Conservation (phyloP, 2,329 filamentous ascomycete genomes). For the Pseudogymnoascus destructans region DNA sequence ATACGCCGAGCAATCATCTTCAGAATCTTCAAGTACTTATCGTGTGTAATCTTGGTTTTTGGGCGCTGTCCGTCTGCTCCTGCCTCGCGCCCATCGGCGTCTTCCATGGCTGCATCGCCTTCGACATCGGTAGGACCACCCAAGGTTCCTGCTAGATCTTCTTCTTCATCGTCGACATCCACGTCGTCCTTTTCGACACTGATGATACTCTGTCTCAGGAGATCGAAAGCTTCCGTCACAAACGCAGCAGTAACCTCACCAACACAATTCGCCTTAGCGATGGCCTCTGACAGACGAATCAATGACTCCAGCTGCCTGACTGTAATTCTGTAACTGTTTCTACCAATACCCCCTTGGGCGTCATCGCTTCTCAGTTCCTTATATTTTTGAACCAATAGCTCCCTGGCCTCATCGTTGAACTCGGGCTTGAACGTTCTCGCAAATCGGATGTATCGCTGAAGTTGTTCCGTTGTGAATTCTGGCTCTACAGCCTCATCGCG, state of each 20-base stretch:
- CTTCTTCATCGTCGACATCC: slow-evolving; percentile 74
- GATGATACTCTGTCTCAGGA: slow-evolving; percentile 89
- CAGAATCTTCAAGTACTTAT: slow-evolving; percentile 85
- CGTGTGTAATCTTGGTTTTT: slow-evolving; percentile 85
- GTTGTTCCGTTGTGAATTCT: slow-evolving; percentile 89
- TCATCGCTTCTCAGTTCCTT: slow-evolving; percentile 91
- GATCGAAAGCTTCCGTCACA: slow-evolving; percentile 82
- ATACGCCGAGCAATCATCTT: slow-evolving; percentile 74
- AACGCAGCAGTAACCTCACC: slow-evolving; percentile 76
- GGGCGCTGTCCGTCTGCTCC: slow-evolving; percentile 34
- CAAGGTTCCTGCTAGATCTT: slow-evolving; percentile 36
- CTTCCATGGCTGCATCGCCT: slow-evolving; percentile 40
- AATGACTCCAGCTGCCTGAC: slow-evolving; percentile 91
- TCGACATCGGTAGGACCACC: slow-evolving; percentile 33
- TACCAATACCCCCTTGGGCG: slow-evolving; percentile 81
- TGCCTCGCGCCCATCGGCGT: slow-evolving; percentile 29
- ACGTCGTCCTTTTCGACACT: slow-evolving; percentile 96
- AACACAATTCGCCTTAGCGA: slow-evolving; percentile 94
- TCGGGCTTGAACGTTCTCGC: slow-evolving; percentile 87
- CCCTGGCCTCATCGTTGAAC: slow-evolving; percentile 78
- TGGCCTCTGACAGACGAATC: slow-evolving; percentile 93
- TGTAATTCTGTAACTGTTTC: slow-evolving; percentile 95
- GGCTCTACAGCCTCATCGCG: slow-evolving; percentile 84
- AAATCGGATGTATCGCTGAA: slow-evolving; percentile 95
- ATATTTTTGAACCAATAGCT: slow-evolving; percentile 79